Base-by-base conservation (phyloP, 2,329 filamentous ascomycete species). In the Dothidotthia symphoricarpi region DNA sequence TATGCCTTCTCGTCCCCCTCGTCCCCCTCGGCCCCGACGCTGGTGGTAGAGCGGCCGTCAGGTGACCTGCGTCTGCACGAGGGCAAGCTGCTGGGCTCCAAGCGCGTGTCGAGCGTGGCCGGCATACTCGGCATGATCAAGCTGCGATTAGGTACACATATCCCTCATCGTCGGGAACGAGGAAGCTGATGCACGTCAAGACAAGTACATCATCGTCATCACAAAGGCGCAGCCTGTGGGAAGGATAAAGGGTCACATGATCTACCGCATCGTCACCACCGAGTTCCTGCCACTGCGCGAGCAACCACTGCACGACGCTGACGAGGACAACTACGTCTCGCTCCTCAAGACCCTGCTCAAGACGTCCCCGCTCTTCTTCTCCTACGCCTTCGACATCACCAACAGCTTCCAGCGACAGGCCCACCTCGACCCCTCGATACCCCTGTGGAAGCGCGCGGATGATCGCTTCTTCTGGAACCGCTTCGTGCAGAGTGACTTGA, bases 391-490 rank as follows among this genome's bases (percentile, higher is more conserved):
- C 66, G 93, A 98, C 69, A 78, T 98, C 49, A 98, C 93, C 55
- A 98, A 95, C 74, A 90, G 82, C 64, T 95, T 97, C 73, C 93
- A 98, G 71, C 83, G 93, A 49, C 93, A 97, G 66, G 83, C 90
- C 3, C 82, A 90, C 52, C 75, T 81, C 49, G 82, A 95, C 64
- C 71, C 74, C 39, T 78, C 78, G 12, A 73, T 77, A 38, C 90
- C 93, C 10, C 70, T 97, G 41, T 98, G 93, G 93, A 84, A 86
- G 74, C 78, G 89, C 53, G 85, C 91, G 48, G 93, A 98, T 67
- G 90, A 97, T 64, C 88, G 93, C 49, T 98, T 98, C 75, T 98
- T 96, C 75, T 98, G 91, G 88, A 98, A 98, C 70, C 84, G 85
- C 49, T 94, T 95, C 67, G 78, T 97, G 32, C 88, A 91, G 65